These are phyloP conservation scores for Botryotinia calthae DNA, from an alignment of 2,329 filamentous ascomycete species.

Conservation along the genomic window DNA sequence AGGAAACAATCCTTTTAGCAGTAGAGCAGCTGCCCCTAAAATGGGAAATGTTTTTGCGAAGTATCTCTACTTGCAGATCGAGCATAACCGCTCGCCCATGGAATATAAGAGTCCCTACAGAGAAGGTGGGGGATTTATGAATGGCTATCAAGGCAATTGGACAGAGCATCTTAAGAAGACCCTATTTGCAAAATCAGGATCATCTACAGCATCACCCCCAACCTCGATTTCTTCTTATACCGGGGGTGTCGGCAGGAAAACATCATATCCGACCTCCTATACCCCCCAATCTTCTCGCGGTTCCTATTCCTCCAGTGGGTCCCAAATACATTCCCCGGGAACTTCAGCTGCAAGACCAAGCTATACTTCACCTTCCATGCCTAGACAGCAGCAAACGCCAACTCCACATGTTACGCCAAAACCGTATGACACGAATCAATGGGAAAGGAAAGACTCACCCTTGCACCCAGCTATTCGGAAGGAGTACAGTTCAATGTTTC, in stretches of 20 bases:
- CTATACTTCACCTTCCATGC: slow-evolving; percentile 17
- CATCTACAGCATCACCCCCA: slow-evolving; percentile 13
- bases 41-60: slow-evolving; percentile 31
- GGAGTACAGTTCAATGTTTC: slow-evolving; percentile 34
- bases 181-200: slow-evolving; percentile 31
- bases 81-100: slow-evolving; percentile 56
- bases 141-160: slow-evolving; percentile 54
- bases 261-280: background rate
- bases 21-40: slow-evolving; percentile 23
- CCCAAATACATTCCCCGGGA: slow-evolving; percentile 19
- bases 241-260: slow-evolving; percentile 7
- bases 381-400: slow-evolving; percentile 23
- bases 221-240: slow-evolving; percentile 19
- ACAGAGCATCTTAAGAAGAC: slow-evolving; percentile 35
- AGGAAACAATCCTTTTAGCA: slow-evolving; percentile 33
- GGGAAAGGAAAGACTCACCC: slow-evolving; percentile 34
- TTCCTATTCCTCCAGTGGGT: slow-evolving; percentile 3
- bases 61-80: slow-evolving; percentile 55
- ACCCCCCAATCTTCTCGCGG: background rate
- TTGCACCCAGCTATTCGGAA: slow-evolving; percentile 43
- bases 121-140: slow-evolving; percentile 55
- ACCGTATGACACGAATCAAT: slow-evolving; percentile 17
- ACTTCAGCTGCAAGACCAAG: slow-evolving; percentile 4
- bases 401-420: slow-evolving; percentile 20
- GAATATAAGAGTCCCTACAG: slow-evolving; percentile 61